phyloP scores from a whole-genome alignment of 208 protist species.

The Acanthamoeba healyi region DNA sequence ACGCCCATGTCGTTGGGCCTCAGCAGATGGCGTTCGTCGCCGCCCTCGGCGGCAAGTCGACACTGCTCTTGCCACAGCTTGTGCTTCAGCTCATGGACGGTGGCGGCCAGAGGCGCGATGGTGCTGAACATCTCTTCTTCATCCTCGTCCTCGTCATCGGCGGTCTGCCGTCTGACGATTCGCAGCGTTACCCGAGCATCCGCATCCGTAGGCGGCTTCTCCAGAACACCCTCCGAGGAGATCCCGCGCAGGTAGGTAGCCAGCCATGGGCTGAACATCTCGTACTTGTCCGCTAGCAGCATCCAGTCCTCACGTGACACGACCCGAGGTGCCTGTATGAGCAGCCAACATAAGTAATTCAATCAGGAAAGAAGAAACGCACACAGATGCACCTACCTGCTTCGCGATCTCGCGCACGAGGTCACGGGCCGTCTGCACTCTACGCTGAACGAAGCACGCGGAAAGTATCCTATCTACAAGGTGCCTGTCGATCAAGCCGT shows the following conservation, averaged over 20 bases:
- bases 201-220: neutral
- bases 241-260: neutral
- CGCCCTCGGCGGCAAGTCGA: neutral
- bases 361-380: neutral
- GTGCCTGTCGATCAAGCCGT: constrained; percentile 24
- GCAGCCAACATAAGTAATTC: neutral
- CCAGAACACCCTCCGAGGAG: neutral
- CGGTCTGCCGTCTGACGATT: neutral
- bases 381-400: too few species aligned
- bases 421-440: constrained; percentile 14
- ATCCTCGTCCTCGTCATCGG: neutral
- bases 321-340: neutral
- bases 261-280: constrained; percentile 16
- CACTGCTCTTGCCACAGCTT: constrained; percentile 66
- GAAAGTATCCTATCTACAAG: constrained; percentile 58
- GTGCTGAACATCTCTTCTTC: constrained; percentile 55
- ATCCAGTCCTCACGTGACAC: neutral
- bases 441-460: neutral
- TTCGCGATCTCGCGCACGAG: constrained; percentile 17
- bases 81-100: constrained; percentile 52
- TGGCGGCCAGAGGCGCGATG: constrained; percentile 11
- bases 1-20: constrained; percentile 60
- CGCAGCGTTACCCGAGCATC: constrained; percentile 3
- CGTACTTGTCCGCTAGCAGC: neutral
- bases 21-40: constrained; percentile 5